Percentiles rank a stretch among this genome's conserved stretches.
Conservation (phyloP, 768 basidiomycete species). For the Termitomyces sp. region DNA sequence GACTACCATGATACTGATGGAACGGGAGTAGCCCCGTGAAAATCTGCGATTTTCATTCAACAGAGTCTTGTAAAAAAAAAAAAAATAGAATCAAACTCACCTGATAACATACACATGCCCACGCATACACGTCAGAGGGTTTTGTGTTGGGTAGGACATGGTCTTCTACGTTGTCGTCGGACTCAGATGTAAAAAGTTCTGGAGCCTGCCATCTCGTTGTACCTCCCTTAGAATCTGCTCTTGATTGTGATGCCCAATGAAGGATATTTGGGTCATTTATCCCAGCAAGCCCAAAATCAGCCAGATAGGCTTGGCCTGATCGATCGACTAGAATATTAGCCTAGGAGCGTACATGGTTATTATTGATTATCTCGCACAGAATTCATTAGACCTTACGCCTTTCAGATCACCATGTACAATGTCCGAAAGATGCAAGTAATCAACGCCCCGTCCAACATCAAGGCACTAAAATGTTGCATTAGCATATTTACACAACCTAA, state of each 20-base stretch:
- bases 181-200: constrained; percentile 12
- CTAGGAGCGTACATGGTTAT: not conserved
- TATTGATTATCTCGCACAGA: too few species aligned
- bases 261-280: constrained; percentile 11
- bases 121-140: constrained; percentile 18
- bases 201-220: constrained; percentile 19
- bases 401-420: constrained; percentile 45
- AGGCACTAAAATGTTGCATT: constrained; percentile 19
- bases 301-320: constrained; percentile 15
- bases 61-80: too few species aligned
- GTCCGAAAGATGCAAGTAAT: constrained; percentile 27
- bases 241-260: constrained; percentile 10
- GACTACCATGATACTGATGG: too few species aligned
- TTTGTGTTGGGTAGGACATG: constrained; percentile 3
- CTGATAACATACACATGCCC: too few species aligned
- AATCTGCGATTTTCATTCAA: too few species aligned
- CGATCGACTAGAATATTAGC: constrained; percentile 19
- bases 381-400: constrained; percentile 23
- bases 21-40: too few species aligned
- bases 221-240: constrained; percentile 6
- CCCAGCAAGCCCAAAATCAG: constrained; percentile 20
- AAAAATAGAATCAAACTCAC: too few species aligned
- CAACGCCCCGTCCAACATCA: constrained; percentile 26
- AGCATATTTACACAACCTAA: not conserved
- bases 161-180: not conserved